A percentile compares a stretch with the other conserved stretches of the same genome.
Conservation (phyloP, 2,329 filamentous ascomycete genomes). For the Xenoacremonium recifei region DNA sequence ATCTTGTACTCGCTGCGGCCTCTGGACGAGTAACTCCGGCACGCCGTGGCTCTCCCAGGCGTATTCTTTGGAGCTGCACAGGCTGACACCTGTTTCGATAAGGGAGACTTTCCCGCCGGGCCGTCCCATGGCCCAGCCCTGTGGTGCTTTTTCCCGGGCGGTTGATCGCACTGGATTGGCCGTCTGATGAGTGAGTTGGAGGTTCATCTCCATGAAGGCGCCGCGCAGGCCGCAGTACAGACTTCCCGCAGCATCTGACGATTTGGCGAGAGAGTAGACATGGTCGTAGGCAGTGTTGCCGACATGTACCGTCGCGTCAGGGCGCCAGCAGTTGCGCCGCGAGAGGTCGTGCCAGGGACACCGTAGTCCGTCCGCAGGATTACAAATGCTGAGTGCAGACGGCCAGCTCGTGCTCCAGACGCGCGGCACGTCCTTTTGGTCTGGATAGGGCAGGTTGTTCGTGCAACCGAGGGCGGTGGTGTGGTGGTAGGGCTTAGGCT, state of each 20-base stretch:
- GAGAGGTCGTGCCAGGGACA: conserved; percentile 52
- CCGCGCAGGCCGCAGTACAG: conserved; percentile 51
- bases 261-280: conserved; percentile 47
- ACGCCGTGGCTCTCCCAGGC: conserved; percentile 18
- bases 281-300: conserved; percentile 29
- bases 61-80: conserved; percentile 21
- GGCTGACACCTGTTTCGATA: conserved; percentile 31
- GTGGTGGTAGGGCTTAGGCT: conserved; percentile 47
- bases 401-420: conserved; percentile 11
- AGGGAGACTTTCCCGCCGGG: conserved; percentile 22
- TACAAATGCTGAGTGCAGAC: conserved; percentile 26
- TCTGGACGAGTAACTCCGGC: conserved; percentile 21
- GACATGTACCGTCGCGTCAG: conserved; percentile 49
- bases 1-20: conserved; percentile 6
- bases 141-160: conserved; percentile 23
- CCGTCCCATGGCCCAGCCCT: conserved; percentile 23
- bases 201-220: conserved; percentile 42
- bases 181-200: conserved; percentile 26
- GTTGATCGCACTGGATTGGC: no score
- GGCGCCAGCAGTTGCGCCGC: conserved; percentile 42
- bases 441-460: conserved; percentile 32
- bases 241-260: conserved; percentile 44
- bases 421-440: conserved; percentile 14
- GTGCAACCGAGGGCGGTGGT: conserved; percentile 48
- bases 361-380: conserved; percentile 26